Conservation (phyloP, 83 land plant genomes). For the Picea abies region DNA sequence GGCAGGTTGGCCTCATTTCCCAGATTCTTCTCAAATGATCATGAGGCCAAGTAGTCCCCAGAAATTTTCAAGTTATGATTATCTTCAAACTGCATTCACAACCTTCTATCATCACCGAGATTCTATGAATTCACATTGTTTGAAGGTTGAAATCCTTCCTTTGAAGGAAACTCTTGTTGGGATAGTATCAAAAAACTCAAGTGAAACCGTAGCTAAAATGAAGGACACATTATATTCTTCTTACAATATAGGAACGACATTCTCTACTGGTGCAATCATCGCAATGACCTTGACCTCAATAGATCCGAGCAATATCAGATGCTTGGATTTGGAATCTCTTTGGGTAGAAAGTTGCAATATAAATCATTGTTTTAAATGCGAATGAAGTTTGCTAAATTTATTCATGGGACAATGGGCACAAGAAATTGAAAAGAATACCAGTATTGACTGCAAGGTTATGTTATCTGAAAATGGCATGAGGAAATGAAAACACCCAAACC, state of each 20-base stretch:
- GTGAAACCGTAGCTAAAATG: not conserved
- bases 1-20: slow-evolving; percentile 65
- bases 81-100: slow-evolving; percentile 18
- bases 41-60: not conserved
- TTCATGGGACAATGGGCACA: no score
- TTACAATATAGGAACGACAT: not conserved
- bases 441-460: no score
- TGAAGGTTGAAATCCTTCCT: slow-evolving; percentile 14
- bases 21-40: slow-evolving; percentile 33
- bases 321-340: no score
- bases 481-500: no score
- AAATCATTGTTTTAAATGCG: no score
- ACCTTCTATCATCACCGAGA: slow-evolving; percentile 12
- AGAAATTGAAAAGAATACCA: no score
- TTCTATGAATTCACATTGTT: slow-evolving; percentile 5
- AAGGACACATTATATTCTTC: not conserved
- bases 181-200: not conserved
- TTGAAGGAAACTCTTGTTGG: slow-evolving; percentile 24
- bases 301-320: no score
- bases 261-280: no score
- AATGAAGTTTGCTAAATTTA: no score
- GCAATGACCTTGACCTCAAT: no score
- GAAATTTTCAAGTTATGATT: not conserved
- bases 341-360: no score
- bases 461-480: no score